phyloP scores from a whole-genome alignment of 148 eudicot species.

The Persicaria maculosa region DNA sequence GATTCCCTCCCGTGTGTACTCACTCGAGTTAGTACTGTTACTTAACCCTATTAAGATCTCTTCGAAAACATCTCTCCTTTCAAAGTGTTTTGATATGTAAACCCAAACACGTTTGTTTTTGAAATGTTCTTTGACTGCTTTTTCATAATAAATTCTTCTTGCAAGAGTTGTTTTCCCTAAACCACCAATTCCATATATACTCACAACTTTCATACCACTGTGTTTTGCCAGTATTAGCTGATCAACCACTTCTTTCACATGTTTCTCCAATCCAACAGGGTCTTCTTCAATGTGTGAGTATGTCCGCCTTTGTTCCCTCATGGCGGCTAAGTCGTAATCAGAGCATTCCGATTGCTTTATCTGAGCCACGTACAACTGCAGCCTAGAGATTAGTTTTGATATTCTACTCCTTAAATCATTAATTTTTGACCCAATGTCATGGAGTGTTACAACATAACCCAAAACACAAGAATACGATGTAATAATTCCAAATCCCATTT shows the following conservation, averaged over 20 bases:
- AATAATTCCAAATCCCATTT: background rate
- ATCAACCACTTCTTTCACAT: background rate
- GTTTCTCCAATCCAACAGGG: background rate
- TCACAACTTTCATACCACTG: background rate
- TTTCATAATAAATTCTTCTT: background rate
- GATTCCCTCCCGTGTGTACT: background rate
- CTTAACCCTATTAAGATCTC: background rate
- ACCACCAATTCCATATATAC: conserved; percentile 6
- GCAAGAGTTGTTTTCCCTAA: conserved; percentile 8
- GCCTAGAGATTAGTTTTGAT: background rate
- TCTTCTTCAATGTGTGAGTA: background rate
- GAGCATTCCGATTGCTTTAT: background rate
- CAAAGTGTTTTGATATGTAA: background rate
- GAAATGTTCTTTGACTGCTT: background rate
- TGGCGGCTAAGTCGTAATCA: background rate
- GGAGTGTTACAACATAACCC: background rate
- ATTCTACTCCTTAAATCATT: background rate
- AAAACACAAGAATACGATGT: background rate
- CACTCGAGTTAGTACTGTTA: no score
- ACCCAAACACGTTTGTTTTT: background rate
- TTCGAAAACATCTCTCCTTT: background rate
- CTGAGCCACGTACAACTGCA: background rate
- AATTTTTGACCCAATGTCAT: background rate
- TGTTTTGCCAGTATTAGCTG: background rate
- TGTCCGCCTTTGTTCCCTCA: background rate